Evolutionary conservation across 192 early-diverging fungal species (phyloP), one percentile per base, ranked within the genome.

Genomic region (Thoreauomyces humboldtii): DNA sequence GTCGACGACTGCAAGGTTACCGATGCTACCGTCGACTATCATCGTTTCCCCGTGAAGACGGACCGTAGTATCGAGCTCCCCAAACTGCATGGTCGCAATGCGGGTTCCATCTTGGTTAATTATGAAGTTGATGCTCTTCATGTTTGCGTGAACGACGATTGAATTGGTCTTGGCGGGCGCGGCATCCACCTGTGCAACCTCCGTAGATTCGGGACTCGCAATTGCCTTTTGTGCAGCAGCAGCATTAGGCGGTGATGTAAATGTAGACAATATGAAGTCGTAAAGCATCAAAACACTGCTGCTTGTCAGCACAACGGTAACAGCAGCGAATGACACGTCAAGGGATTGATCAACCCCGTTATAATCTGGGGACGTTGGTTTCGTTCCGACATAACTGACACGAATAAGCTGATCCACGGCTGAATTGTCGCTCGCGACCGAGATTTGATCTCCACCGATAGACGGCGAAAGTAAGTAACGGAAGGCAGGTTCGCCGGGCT

Each of bases 221-320:
- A 2, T 41, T 28, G 27, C 50, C 15, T 52, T 29, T 4, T 50
- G 25, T 2, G 9, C 25, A 22, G 45, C 27, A 24, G 29, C 43
- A 22, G 29, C n/a, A 56, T 15, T n/a, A 22, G 25, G 7, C 6
- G 63, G 53, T 19, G 29, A 21, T n/a, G 74, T 72, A 46, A 76
- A 76, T 2, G 76, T 63, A 12, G 59, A 35, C n/a, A 71, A 42
- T 4, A 95, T 75, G 63, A 91, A 95, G 58, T 93, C 88, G 71
- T 95, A 92, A 9, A 93, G 73, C 7, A 82, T 86, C 63, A 96
- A 71, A 12, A 98, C 88, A 52, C 88, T 89, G 66, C 88, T 90
- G 29, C 88, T 86, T 9, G 92, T 89, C 1, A 97, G 77, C 53
- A 94, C 88, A 61, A 97, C 76, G 27, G 89, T 88, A 19, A 95